These are phyloP conservation scores for Gentiana straminea DNA, from an alignment of 257 asterid genomes.

Conservation along the genomic window DNA sequence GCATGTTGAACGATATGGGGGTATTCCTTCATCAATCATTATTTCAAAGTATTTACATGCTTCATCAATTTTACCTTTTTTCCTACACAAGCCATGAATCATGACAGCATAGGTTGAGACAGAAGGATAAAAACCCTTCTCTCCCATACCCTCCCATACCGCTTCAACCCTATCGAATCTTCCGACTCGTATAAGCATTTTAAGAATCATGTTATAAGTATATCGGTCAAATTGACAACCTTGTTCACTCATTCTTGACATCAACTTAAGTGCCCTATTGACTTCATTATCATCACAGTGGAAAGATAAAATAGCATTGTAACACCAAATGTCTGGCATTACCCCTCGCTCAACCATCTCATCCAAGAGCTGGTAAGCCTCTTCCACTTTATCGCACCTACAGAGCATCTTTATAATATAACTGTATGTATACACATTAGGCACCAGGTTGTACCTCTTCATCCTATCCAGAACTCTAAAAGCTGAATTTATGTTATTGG, in stretches of 20 bases:
- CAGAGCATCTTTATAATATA: conserved; percentile 64
- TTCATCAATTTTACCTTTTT: conserved; percentile 62
- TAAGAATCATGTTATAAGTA: conserved; percentile 72
- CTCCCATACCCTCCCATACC: conserved; percentile 68
- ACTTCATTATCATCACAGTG: conserved; percentile 81
- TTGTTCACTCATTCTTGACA: conserved; percentile 50
- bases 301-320: conserved; percentile 46
- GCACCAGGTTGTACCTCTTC: conserved; percentile 54
- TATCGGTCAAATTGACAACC: conserved; percentile 43
- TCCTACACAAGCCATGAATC: conserved; percentile 81
- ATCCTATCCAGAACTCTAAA: conserved; percentile 60
- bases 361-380: conserved; percentile 57
- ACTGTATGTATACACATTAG: conserved; percentile 72
- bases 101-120: conserved; percentile 75
- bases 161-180: conserved; percentile 66
- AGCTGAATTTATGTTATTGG: conserved; percentile 53
- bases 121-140: conserved; percentile 56
- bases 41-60: conserved; percentile 63
- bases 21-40: conserved; percentile 94
- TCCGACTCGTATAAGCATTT: conserved; percentile 74
- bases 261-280: conserved; percentile 46
- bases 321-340: conserved; percentile 69
- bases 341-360: conserved; percentile 54
- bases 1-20: conserved; percentile 54
- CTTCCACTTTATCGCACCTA: conserved; percentile 45